These are phyloP conservation scores for Tubosaeta brunneosetosa DNA, from an alignment of 768 basidiomycete species.

Conservation along the genomic window DNA sequence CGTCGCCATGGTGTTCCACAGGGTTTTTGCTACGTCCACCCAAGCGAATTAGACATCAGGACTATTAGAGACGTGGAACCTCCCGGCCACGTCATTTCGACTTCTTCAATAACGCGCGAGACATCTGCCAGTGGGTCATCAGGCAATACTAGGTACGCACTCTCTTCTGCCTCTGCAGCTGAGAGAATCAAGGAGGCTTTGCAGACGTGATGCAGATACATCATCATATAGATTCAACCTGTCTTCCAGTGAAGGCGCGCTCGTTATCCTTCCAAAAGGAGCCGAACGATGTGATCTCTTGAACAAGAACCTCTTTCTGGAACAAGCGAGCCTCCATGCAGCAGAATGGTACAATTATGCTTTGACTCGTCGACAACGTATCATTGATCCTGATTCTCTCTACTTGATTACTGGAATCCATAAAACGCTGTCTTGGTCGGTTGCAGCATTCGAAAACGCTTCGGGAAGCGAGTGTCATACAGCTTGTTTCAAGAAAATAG, in stretches of 20 bases:
- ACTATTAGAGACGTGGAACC: neutral
- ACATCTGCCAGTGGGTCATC: neutral
- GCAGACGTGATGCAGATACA: neutral
- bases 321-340: slow-evolving; percentile 17
- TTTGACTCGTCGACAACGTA: slow-evolving; percentile 5
- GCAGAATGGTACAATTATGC: slow-evolving; percentile 26
- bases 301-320: slow-evolving; percentile 14
- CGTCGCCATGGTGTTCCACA: slow-evolving; percentile 18
- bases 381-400: slow-evolving; percentile 18
- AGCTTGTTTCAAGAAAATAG: slow-evolving; percentile 6
- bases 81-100: slow-evolving; percentile 3
- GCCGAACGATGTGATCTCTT: slow-evolving; percentile 19
- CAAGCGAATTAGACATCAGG: slow-evolving; percentile 5
- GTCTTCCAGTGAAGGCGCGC: slow-evolving; percentile 23
- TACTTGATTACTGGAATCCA: slow-evolving; percentile 19
- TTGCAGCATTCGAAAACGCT: slow-evolving; percentile 10
- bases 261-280: slow-evolving; percentile 32
- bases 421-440: slow-evolving; percentile 16
- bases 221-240: slow-evolving; percentile 3
- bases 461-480: neutral
- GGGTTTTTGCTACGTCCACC: slow-evolving; percentile 19
- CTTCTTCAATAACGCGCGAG: slow-evolving; percentile 1
- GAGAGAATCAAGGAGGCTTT: neutral
- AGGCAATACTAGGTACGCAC: neutral
- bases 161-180: no score